Evolutionary conservation across 2,329 filamentous ascomycete species (phyloP), one percentile per base, ranked within the genome.

Genomic region (Helotiales sp.): DNA sequence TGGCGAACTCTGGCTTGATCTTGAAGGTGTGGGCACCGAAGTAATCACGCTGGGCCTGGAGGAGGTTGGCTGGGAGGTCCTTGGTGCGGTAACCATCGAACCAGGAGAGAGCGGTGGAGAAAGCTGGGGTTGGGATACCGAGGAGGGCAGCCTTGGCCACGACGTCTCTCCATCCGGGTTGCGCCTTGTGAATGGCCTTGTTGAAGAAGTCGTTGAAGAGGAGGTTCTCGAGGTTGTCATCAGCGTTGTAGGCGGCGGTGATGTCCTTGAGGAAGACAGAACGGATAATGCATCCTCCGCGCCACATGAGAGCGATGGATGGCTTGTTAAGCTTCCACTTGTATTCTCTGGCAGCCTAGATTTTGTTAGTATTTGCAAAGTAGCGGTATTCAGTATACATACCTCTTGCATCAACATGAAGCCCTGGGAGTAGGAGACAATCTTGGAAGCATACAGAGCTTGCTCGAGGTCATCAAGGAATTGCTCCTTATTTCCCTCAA

Each of bases 241-340:
- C 90, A 75, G 88, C 89, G 84, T 95, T 95, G 89, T 97, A 99
- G 63, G 96, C 96, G 74, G 91, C 91, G 76, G 96, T 99, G 84
- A 99, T 99, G 82, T 99, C 95, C 90, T 98, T 98, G 74, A 99
- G 86, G 93, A 99, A 99, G 79, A 99, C 96, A 74, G 96, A 98
- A 82, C 96, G 95, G 85, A 99, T 99, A 78, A 99, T 99, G 89
- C 96, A 99, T 76, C 96, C 96, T 85, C 96, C 96, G 81, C 96
- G 93, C 96, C 96, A 99, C 96, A 99, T 99, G 80, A 99, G 91
- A 76, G 96, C 96, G 79, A 99, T 99, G 77, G 96, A 97, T 73
- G 96, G 96, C 91, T 98, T 98, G 91, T 99, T 97, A 76, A 99
- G 91, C 89, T 97, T 97, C 96, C 96, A 99, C 76, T 84, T 83